Percentiles rank a stretch among this genome's conserved stretches.
Evolutionary conservation across 768 basidiomycete genomes (phyloP).

Genomic region (Tricholoma hemisulphureum): DNA sequence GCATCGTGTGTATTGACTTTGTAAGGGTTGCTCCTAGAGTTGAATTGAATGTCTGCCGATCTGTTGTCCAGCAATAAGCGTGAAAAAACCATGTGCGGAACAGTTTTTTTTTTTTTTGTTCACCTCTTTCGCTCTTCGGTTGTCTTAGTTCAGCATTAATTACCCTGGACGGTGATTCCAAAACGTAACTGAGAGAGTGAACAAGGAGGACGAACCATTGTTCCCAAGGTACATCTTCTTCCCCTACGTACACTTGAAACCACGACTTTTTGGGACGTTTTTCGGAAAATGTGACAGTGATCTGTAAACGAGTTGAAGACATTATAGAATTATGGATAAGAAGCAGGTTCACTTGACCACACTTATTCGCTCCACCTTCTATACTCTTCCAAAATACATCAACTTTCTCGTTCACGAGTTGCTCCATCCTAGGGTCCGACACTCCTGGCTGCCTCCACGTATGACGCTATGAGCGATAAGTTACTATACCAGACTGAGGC

Average conservation of each 20-base stretch:
- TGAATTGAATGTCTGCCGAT: conserved; percentile 51
- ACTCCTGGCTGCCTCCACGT: conserved; percentile 64
- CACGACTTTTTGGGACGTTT: conserved; percentile 75
- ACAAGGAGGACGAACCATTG: conserved; percentile 55
- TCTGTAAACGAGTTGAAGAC: conserved; percentile 37
- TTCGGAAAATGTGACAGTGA: conserved; percentile 74
- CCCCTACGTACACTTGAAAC: conserved; percentile 68
- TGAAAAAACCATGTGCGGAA: neutral
- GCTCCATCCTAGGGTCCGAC: conserved; percentile 68
- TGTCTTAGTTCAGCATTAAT: conserved; percentile 80
- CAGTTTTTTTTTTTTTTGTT: neutral
- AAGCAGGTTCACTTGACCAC: conserved; percentile 57
- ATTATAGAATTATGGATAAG: neutral
- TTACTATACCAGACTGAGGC: conserved; percentile 13
- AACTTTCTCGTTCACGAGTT: conserved; percentile 72
- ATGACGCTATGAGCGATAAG: neutral
- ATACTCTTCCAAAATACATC: conserved; percentile 77
- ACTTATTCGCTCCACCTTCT: conserved; percentile 59
- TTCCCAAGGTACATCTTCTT: conserved; percentile 88
- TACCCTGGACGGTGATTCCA: conserved; percentile 44
- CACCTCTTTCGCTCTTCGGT: conserved; percentile 63
- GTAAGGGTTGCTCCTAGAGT: conserved; percentile 62
- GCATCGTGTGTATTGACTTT: conserved; percentile 67
- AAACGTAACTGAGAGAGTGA: neutral
- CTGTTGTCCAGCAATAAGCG: conserved; percentile 18